Conservation (phyloP, 225 moss, liverwort and hornwort species). For the Physcomitrellopsis africana region DNA sequence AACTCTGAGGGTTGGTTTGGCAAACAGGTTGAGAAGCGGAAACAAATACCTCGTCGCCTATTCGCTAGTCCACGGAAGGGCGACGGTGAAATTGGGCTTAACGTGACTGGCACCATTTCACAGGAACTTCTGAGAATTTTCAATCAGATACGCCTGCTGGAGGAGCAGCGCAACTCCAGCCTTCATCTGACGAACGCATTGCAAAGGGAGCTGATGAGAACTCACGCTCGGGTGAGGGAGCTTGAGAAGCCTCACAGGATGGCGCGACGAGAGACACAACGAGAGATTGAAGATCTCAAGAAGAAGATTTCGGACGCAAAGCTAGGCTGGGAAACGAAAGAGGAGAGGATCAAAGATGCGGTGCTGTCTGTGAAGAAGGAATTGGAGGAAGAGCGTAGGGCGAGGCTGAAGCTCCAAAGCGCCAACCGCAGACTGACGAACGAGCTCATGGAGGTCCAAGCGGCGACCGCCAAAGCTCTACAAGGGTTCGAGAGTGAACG, state of each 20-base stretch:
- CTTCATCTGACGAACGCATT: conserved; percentile 51
- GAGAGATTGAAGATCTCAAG: conserved; percentile 63
- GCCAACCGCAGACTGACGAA: conserved; percentile 64
- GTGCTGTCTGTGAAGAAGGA: conserved; percentile 63
- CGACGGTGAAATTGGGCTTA: conserved; percentile 21
- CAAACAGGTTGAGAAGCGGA: conserved; percentile 35
- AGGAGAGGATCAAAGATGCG: conserved; percentile 74
- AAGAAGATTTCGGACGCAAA: conserved; percentile 68
- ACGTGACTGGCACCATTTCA: conserved; percentile 41
- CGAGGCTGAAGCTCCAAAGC: conserved; percentile 57
- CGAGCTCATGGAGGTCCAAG: conserved; percentile 67
- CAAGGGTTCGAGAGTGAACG: conserved; percentile 84
- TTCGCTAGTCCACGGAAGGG: conserved; percentile 20
- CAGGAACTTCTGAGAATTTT: conserved; percentile 64
- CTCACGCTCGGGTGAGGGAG: conserved; percentile 65
- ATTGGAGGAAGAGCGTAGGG: conserved; percentile 74
- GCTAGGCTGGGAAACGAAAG: conserved; percentile 59
- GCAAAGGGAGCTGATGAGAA: conserved; percentile 64
- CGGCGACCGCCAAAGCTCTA: conserved; percentile 53
- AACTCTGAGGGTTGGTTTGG: conserved; percentile 7
- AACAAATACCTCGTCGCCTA: conserved; percentile 26
- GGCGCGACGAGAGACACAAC: conserved; percentile 57
- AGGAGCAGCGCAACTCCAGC: conserved; percentile 58
- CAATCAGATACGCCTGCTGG: conserved; percentile 69
- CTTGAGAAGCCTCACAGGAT: conserved; percentile 74